These are phyloP conservation scores for Porcisia deanei DNA, from an alignment of 208 protist genomes.

Conservation along the genomic window DNA sequence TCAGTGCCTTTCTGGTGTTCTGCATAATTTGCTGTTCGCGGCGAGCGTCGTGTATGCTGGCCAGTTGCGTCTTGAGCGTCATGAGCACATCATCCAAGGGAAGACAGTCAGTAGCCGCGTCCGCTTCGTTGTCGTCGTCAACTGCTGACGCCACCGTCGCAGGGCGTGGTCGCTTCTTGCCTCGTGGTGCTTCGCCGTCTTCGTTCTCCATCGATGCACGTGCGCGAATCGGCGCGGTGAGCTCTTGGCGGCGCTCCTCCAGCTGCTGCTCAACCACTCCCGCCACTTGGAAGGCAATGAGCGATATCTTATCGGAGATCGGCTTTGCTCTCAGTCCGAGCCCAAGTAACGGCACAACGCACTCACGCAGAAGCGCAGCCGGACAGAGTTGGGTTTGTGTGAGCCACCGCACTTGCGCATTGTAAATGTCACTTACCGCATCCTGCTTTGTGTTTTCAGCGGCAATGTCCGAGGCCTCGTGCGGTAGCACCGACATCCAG, in stretches of 20 bases:
- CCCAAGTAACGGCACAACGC: constrained; percentile 51
- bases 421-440: constrained; percentile 7
- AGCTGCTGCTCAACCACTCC: constrained; percentile 72
- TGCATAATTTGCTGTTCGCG: constrained; percentile 33
- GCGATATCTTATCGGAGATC: constrained; percentile 61
- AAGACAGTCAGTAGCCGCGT: not conserved
- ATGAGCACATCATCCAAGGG: constrained; percentile 39
- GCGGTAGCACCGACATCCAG: constrained; percentile 63
- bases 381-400: constrained; percentile 29
- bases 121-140: constrained; percentile 1
- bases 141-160: not conserved
- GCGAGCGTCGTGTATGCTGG: constrained; percentile 29
- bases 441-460: constrained; percentile 6
- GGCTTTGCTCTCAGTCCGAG: constrained; percentile 44
- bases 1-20: constrained; percentile 35
- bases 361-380: constrained; percentile 21
- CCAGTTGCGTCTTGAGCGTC: constrained; percentile 33
- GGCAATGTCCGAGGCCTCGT: constrained; percentile 13
- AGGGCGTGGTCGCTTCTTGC: constrained; percentile 18
- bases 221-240: constrained; percentile 13
- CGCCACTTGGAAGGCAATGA: constrained; percentile 53
- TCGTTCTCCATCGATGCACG: not conserved
- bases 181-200: not conserved
- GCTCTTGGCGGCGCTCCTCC: constrained; percentile 51
- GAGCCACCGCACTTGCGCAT: constrained; percentile 47